Evolutionary conservation across 225 moss, liverwort and hornwort genomes (phyloP).

Genomic region (Climacium dendroides): DNA sequence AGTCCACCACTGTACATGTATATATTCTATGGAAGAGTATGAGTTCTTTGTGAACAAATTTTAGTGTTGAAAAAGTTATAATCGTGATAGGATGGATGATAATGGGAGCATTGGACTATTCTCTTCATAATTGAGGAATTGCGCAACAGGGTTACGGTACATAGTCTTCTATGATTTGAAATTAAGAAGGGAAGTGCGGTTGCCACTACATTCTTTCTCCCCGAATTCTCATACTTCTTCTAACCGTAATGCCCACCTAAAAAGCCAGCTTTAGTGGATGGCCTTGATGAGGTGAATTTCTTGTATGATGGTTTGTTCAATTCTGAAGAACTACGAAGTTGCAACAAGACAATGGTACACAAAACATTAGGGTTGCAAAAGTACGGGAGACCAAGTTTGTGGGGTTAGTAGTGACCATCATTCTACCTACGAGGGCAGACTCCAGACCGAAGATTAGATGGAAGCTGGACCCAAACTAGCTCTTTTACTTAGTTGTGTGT

Average conservation of each 20-base stretch:
- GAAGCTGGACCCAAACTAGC: background rate
- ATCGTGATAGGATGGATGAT: background rate
- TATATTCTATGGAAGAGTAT: background rate
- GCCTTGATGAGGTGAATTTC: background rate
- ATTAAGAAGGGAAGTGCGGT: too few relatives aligned
- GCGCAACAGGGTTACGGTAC: background rate
- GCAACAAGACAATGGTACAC: background rate
- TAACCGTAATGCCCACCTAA: background rate
- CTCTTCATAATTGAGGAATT: background rate
- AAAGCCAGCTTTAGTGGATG: too few relatives aligned
- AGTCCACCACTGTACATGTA: background rate
- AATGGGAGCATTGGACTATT: background rate
- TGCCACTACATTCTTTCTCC: background rate
- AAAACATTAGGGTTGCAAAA: background rate
- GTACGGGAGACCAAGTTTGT: background rate
- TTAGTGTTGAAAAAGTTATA: background rate
- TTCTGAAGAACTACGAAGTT: too few relatives aligned
- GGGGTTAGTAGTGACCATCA: background rate
- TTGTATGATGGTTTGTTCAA: background rate
- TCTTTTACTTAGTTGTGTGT: background rate
- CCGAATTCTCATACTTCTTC: background rate
- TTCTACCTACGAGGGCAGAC: background rate
- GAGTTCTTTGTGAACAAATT: background rate
- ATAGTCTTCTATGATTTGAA: background rate
- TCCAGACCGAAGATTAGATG: background rate